phyloP scores from a whole-genome alignment of 1,139 yeast genomes.

The Scheffersomyces segobiensis region DNA sequence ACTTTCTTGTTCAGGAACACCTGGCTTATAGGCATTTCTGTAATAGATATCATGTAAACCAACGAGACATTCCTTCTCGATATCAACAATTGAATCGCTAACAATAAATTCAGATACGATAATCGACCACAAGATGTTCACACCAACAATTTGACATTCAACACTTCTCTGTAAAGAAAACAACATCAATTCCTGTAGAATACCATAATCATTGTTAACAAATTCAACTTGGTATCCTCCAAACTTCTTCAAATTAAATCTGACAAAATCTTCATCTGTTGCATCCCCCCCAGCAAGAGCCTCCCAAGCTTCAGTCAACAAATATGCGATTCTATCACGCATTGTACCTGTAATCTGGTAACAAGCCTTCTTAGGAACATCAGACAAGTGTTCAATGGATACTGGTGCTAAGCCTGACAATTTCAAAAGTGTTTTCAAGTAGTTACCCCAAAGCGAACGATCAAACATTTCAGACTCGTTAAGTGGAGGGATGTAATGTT shows the following conservation, averaged over 20 bases:
- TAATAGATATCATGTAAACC: slow-evolving; percentile 69
- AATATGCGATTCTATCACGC: slow-evolving; percentile 57
- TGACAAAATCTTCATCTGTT: slow-evolving; percentile 52
- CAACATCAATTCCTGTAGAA: slow-evolving; percentile 65
- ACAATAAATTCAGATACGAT: slow-evolving; percentile 66
- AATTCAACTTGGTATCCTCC: slow-evolving; percentile 78
- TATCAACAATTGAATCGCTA: slow-evolving; percentile 57
- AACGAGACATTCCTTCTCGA: slow-evolving; percentile 62
- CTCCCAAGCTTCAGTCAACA: slow-evolving; percentile 71
- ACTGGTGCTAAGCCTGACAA: slow-evolving; percentile 58
- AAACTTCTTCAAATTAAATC: slow-evolving; percentile 63
- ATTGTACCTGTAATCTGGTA: slow-evolving; percentile 63
- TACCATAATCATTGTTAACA: slow-evolving; percentile 56
- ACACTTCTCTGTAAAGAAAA: slow-evolving; percentile 70
- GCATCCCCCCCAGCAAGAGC: slow-evolving; percentile 74
- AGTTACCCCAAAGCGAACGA: slow-evolving; percentile 64
- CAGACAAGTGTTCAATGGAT: slow-evolving; percentile 63
- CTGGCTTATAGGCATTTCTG: slow-evolving; percentile 58
- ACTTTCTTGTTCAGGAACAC: slow-evolving; percentile 50
- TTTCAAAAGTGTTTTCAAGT: slow-evolving; percentile 57
- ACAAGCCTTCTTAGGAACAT: slow-evolving; percentile 74
- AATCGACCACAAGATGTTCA: slow-evolving; percentile 69
- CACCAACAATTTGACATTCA: slow-evolving; percentile 65
- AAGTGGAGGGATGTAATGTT: slow-evolving; percentile 56
- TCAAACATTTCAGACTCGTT: slow-evolving; percentile 51